These are phyloP conservation scores for Xylaria flabelliformis DNA, from an alignment of 495 filamentous ascomycete species.

Conservation along the genomic window DNA sequence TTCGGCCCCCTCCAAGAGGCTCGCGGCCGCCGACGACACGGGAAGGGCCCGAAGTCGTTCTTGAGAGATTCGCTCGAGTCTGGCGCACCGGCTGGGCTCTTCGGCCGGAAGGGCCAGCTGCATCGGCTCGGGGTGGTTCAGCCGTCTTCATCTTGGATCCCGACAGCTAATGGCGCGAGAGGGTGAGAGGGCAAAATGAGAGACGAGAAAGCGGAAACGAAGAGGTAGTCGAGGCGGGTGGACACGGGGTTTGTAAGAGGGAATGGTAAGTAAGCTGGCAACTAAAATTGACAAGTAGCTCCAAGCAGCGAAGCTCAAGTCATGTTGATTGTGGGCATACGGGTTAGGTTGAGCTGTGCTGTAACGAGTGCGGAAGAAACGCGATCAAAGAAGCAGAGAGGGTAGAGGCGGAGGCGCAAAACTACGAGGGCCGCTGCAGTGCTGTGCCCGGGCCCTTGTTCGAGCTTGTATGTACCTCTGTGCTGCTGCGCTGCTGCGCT, in stretches of 20 bases:
- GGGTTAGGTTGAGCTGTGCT: conserved; percentile 27
- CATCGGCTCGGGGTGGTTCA: conserved; percentile 51
- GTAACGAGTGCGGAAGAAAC: conserved; percentile 29
- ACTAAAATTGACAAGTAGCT: conserved; percentile 35
- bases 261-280: conserved; percentile 26
- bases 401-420: conserved; percentile 39
- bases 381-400: conserved; percentile 28
- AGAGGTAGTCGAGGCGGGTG: conserved; percentile 26
- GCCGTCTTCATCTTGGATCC: conserved; percentile 58
- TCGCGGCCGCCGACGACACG: conserved; percentile 47
- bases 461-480: conserved; percentile 13
- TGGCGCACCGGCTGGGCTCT: conserved; percentile 66
- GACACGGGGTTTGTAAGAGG: conserved; percentile 9
- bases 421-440: conserved; percentile 26
- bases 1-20: conserved; percentile 50
- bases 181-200: conserved; percentile 15
- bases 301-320: conserved; percentile 39
- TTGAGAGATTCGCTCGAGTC: conserved; percentile 61
- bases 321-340: conserved; percentile 41
- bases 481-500: conserved; percentile 4
- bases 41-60: conserved; percentile 51
- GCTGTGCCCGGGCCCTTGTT: conserved; percentile 13
- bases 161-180: conserved; percentile 13
- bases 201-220: conserved; percentile 9
- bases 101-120: conserved; percentile 53